phyloP scores from a whole-genome alignment of 2,329 filamentous ascomycete genomes.

The Pestalotiopsis sp. region DNA sequence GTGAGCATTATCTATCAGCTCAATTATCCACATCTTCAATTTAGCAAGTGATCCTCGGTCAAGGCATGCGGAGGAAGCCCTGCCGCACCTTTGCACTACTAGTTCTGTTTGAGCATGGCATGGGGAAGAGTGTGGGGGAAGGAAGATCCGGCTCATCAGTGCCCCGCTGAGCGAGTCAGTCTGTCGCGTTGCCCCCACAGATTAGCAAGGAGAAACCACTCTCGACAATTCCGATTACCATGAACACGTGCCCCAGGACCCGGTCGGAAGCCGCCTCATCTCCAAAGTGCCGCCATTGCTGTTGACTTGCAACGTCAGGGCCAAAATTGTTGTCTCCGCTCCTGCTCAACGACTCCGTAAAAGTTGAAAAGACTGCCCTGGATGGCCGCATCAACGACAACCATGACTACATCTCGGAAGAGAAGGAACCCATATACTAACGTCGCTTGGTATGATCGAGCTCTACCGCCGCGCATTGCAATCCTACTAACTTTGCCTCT shows the following conservation, averaged over 20 bases:
- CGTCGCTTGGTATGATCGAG: slow-evolving; percentile 3
- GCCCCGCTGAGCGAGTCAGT: not conserved
- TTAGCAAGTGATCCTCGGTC: not conserved
- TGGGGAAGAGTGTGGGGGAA: not conserved
- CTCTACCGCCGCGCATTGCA: not conserved
- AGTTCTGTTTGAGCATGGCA: not conserved
- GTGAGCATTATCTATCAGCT: too few species aligned
- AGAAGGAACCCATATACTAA: slow-evolving; percentile 8
- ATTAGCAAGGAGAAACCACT: not conserved
- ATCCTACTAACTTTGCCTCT: not conserved
- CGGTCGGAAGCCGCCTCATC: not conserved
- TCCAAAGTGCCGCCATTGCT: not conserved
- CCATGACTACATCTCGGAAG: slow-evolving; percentile 1
- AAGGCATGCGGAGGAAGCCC: not conserved
- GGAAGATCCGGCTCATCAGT: not conserved
- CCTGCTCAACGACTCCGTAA: not conserved
- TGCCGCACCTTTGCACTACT: not conserved
- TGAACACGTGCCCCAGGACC: not conserved
- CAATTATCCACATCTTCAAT: not conserved
- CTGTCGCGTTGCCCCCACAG: not conserved
- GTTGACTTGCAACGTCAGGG: not conserved
- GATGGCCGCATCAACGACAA: not conserved
- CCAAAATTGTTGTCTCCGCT: not conserved
- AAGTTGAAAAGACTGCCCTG: not conserved
- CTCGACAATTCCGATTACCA: not conserved